phyloP scores from a whole-genome alignment of 2,329 filamentous ascomycete species.

The Colletotrichum acutatum region DNA sequence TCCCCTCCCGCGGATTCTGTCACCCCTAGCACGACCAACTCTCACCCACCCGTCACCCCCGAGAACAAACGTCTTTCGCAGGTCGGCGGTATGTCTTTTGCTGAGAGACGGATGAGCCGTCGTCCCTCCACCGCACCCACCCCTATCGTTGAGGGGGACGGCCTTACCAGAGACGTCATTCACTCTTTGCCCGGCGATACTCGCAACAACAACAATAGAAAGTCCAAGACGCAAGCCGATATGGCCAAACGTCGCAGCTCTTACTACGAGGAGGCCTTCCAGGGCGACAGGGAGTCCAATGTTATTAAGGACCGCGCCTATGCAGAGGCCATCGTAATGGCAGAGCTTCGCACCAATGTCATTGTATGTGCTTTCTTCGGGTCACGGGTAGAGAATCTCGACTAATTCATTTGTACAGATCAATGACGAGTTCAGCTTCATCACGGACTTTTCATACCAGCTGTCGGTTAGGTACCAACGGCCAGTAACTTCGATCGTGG shows the following conservation, averaged over 20 bases:
- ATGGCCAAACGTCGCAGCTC: slow-evolving; percentile 51
- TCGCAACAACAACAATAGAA: slow-evolving; percentile 41
- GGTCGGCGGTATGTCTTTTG: slow-evolving; percentile 39
- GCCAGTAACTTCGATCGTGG: slow-evolving; percentile 77
- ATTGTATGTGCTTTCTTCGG: slow-evolving; percentile 58
- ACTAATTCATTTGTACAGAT: slow-evolving; percentile 59
- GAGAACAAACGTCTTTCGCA: slow-evolving; percentile 26
- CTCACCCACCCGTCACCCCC: slow-evolving; percentile 10
- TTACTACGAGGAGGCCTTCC: slow-evolving; percentile 60
- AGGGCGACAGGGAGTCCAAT: slow-evolving; percentile 44
- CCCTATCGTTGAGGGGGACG: slow-evolving; percentile 49
- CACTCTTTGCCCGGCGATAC: slow-evolving; percentile 52
- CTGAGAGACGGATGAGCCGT: slow-evolving; percentile 44
- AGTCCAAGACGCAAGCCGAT: slow-evolving; percentile 45
- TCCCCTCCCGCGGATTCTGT: slow-evolving; percentile 18
- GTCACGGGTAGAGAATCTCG: neutral
- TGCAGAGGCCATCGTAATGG: slow-evolving; percentile 68
- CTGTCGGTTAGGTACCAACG: slow-evolving; percentile 81
- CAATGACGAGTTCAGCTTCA: slow-evolving; percentile 79
- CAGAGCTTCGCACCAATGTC: slow-evolving; percentile 73
- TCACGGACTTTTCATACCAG: slow-evolving; percentile 78
- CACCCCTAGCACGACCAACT: slow-evolving; percentile 14
- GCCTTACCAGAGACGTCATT: slow-evolving; percentile 51
- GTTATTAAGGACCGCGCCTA: slow-evolving; percentile 58
- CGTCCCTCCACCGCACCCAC: slow-evolving; percentile 38